A percentile compares a stretch with the other conserved stretches of the same genome.
phyloP scores from a whole-genome alignment of 2,329 filamentous ascomycete species.

The Colletotrichum truncatum region DNA sequence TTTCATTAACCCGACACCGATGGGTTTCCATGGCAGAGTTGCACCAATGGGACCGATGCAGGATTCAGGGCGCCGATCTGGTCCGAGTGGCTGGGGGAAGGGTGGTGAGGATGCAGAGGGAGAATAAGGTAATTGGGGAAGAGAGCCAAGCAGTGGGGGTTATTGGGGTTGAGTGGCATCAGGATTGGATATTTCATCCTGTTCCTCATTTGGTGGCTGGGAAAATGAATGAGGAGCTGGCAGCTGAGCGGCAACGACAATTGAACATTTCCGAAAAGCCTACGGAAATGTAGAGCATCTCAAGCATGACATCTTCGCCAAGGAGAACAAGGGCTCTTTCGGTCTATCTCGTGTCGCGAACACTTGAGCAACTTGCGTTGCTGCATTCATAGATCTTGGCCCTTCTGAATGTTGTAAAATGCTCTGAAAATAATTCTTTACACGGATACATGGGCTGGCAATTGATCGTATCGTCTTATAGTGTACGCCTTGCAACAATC shows the following conservation, averaged over 20 bases:
- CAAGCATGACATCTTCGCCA: no score
- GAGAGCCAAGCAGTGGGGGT: background rate
- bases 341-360: no score
- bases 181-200: background rate
- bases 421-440: no score
- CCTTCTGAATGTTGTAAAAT: no score
- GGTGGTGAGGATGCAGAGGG: background rate
- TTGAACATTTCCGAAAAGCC: no score
- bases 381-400: no score
- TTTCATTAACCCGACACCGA: constrained; percentile 9
- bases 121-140: constrained; percentile 12
- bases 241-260: background rate
- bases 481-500: no score
- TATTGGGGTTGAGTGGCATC: background rate
- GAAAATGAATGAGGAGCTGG: background rate
- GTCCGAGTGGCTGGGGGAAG: constrained; percentile 1
- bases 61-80: background rate
- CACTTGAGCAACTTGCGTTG: no score
- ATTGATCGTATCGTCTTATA: no score
- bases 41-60: constrained; percentile 1
- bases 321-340: no score
- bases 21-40: constrained; percentile 3
- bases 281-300: no score
- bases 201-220: background rate
- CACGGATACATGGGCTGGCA: no score